Percentiles rank a stretch among this genome's conserved stretches.
These are phyloP conservation scores for Pythium pyrilobum DNA, from an alignment of 352 stramenopile genomes.

Conservation along the genomic window DNA sequence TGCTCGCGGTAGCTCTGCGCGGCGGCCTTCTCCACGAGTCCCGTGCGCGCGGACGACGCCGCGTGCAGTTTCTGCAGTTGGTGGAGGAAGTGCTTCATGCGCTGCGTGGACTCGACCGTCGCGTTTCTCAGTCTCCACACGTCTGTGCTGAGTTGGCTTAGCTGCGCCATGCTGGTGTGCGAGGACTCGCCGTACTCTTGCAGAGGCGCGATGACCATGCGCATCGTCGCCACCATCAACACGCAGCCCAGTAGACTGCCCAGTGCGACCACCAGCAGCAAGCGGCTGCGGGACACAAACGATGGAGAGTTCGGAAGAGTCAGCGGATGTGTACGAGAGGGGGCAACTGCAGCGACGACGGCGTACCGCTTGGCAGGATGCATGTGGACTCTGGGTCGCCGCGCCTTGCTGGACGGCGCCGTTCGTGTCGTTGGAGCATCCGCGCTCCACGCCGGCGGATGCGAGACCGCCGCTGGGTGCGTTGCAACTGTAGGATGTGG, in stretches of 20 bases:
- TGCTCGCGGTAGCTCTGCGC: constrained; percentile 23
- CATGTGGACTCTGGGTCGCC: constrained; percentile 19
- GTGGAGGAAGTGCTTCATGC: constrained; percentile 17
- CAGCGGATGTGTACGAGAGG: neutral
- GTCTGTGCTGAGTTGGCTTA: constrained; percentile 9
- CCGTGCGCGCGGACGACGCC: constrained; percentile 8
- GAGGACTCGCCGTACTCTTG: constrained; percentile 4
- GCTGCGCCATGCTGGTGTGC: constrained; percentile 7
- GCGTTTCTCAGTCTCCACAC: constrained; percentile 3
- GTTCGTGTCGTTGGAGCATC: neutral
- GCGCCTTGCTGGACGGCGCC: neutral
- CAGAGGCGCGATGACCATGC: constrained; percentile 9
- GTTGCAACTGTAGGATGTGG: too few relatives aligned
- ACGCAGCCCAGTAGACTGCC: constrained; percentile 14
- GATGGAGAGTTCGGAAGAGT: too few relatives aligned
- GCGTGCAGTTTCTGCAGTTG: constrained; percentile 21
- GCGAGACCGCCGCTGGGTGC: neutral
- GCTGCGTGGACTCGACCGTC: constrained; percentile 1
- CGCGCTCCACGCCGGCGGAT: neutral
- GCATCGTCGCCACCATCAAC: constrained; percentile 15
- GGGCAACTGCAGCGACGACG: neutral
- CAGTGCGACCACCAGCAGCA: constrained; percentile 12
- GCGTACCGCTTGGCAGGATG: constrained; percentile 23
- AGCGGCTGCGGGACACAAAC: constrained; percentile 9
- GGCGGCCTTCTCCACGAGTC: constrained; percentile 20